These are phyloP conservation scores for Cladorrhinum sp. DNA, from an alignment of 2,329 filamentous ascomycete genomes.

Conservation along the genomic window DNA sequence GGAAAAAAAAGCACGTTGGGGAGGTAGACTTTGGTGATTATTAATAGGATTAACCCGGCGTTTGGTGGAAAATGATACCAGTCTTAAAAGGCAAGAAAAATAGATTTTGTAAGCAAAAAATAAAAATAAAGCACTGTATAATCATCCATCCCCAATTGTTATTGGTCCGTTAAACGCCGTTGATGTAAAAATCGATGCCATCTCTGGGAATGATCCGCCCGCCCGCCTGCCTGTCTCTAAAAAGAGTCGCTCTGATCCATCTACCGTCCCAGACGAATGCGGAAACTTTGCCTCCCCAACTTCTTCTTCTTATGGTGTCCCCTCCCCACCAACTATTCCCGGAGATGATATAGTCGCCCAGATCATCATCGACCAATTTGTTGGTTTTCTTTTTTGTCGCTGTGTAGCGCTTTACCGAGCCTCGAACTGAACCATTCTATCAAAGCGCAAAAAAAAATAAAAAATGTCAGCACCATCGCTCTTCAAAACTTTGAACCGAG, in stretches of 20 bases:
- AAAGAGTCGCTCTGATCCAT: not conserved
- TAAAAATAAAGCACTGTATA: not conserved
- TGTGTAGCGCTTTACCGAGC: conserved; percentile 59
- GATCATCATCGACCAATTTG: too few relatives aligned
- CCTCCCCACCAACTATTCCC: too few relatives aligned
- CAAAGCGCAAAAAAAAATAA: too few relatives aligned
- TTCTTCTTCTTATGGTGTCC: too few relatives aligned
- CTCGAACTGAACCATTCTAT: conserved; percentile 97
- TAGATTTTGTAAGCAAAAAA: not conserved
- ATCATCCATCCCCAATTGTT: not conserved
- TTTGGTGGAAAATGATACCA: not conserved
- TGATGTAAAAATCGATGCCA: not conserved
- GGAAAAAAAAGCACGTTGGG: not conserved
- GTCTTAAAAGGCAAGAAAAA: conserved; percentile 15
- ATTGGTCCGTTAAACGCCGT: conserved; percentile 14
- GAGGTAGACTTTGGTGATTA: not conserved
- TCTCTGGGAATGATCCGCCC: not conserved
- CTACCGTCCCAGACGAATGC: too few relatives aligned
- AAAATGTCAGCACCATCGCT: conserved; percentile 24
- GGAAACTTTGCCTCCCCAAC: too few relatives aligned
- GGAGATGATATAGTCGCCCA: too few relatives aligned
- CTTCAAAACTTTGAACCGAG: not conserved
- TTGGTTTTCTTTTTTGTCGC: not conserved
- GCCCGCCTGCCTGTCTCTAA: conserved; percentile 19
- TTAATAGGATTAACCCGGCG: conserved; percentile 19